Evolutionary conservation across 2,329 filamentous ascomycete genomes (phyloP).

Genomic region (Pseudogymnoascus verrucosus): DNA sequence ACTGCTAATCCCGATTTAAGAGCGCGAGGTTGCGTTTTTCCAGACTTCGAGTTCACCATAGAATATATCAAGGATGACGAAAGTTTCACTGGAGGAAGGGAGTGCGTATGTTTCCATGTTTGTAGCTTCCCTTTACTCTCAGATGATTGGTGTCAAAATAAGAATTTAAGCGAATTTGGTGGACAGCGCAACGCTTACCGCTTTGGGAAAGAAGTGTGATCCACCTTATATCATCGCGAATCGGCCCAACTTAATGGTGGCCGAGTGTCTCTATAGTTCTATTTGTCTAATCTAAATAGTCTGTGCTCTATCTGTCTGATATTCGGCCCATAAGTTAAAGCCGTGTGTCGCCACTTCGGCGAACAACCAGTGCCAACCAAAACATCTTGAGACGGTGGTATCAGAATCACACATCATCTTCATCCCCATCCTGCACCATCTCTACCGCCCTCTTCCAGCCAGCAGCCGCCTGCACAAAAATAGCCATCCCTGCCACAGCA

Average conservation of each 20-base stretch:
- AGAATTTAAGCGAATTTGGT: background rate
- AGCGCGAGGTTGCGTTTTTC: background rate
- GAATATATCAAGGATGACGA: background rate
- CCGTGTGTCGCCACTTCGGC: background rate
- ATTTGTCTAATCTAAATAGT: background rate
- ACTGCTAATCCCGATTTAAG: background rate
- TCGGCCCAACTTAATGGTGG: background rate
- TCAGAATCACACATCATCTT: background rate
- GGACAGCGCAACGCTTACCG: background rate
- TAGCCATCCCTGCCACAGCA: slow-evolving; percentile 39
- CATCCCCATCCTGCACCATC: background rate
- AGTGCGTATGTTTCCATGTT: background rate
- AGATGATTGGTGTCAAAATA: background rate
- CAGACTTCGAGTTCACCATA: background rate
- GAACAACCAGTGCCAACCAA: background rate
- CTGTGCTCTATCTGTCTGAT: background rate
- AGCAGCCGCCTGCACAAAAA: slow-evolving; percentile 47
- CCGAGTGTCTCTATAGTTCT: background rate
- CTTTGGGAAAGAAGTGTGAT: background rate
- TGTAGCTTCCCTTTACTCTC: background rate
- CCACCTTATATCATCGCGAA: background rate
- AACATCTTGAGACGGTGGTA: background rate
- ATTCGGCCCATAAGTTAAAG: background rate
- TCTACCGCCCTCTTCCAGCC: slow-evolving; percentile 41
- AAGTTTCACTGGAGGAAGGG: background rate